These are phyloP conservation scores for Apiotrichum mycotoxinovorans DNA, from an alignment of 1,284 basidiomycete genomes.

Conservation along the genomic window DNA sequence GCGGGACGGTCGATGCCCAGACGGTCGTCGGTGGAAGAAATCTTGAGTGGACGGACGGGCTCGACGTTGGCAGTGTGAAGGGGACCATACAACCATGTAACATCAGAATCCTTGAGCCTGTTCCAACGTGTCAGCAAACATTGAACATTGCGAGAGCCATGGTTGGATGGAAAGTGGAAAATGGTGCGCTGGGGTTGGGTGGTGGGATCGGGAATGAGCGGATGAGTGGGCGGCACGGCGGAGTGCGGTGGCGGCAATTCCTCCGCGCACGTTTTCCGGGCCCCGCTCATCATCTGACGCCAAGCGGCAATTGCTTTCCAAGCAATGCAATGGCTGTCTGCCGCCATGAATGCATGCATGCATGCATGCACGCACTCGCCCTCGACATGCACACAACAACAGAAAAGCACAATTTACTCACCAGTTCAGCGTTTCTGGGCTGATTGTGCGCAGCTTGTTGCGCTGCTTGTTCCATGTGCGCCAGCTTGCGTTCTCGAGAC, in stretches of 20 bases:
- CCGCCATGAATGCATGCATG: not conserved
- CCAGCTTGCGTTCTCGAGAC: slow-evolving; percentile 97
- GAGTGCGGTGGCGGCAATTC: slow-evolving; percentile 10
- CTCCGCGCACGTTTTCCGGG: slow-evolving; percentile 13
- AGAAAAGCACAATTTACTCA: slow-evolving; percentile 55
- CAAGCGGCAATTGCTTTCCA: not conserved
- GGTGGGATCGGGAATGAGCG: slow-evolving; percentile 17
- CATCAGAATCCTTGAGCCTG: slow-evolving; percentile 99
- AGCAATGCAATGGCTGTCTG: not conserved
- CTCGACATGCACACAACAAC: too few relatives aligned
- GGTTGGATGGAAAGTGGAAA: not conserved
- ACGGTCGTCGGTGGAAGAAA: slow-evolving; percentile 55
- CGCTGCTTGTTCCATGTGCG: slow-evolving; percentile 99
- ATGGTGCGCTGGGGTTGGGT: too few relatives aligned
- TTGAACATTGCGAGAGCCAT: not conserved
- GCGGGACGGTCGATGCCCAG: slow-evolving; percentile 53
- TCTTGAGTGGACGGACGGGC: slow-evolving; percentile 56
- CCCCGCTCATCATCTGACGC: not conserved
- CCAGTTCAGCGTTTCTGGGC: slow-evolving; percentile 98
- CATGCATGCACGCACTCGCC: too few relatives aligned
- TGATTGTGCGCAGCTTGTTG: slow-evolving; percentile 91
- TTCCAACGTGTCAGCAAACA: slow-evolving; percentile 10
- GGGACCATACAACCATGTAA: slow-evolving; percentile 98
- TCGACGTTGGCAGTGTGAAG: slow-evolving; percentile 80
- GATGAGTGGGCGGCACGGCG: not conserved